Base-by-base conservation (phyloP, 352 stramenopile species). In the Discostella stelligera region DNA sequence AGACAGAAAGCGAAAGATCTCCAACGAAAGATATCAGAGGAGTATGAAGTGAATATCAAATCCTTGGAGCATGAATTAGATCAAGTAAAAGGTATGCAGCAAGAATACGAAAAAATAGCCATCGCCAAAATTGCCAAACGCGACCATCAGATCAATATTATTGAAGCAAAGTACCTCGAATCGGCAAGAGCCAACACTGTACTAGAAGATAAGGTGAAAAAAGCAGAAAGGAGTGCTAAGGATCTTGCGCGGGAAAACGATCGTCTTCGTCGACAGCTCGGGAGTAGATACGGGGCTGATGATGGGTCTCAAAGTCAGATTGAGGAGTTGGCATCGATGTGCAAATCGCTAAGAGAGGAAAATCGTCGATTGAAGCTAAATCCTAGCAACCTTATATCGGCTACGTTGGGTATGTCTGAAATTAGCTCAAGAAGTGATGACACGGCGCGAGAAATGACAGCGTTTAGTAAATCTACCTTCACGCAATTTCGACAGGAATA, bases 301-400 rank as follows among this genome's bases (percentile, higher is more conserved):
- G 73, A 68, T 44, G 77, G 75, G 50, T 70, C 82, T 21, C 75
- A 89, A 52, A 76, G 37, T 71, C 83, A 92, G 69, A 39, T 90
- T 10, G 84, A 91, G 58, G 80, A 86, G 23, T 68, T 93, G n/a
- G 80, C 88, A 44, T 85, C 82, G 30, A 76, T 91, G 23, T 91
- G 83, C 56, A 85, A 90, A 64, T 78, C 63, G 59, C 49, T 89
- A 14, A 60, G 81, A 13, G 85, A 93, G 54, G 87, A 93, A 64
- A 90, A 88, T 71, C 69, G 74, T 37, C 55, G 77, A 25, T 70
- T 93, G 16, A 90, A 87, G 23, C 77, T 63, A 16, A 83, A 72
- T 41, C 30, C 55, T 56, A 2, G 37, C 37, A 44, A 3, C 2
- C 37, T 14, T 3, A 3, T 44, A 14, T 44, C 27, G 5, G 32